Percentiles rank a stretch among this genome's conserved stretches.
These are phyloP conservation scores for Eimeria tenella DNA, from an alignment of 169 alveolate species.

Conservation along the genomic window DNA sequence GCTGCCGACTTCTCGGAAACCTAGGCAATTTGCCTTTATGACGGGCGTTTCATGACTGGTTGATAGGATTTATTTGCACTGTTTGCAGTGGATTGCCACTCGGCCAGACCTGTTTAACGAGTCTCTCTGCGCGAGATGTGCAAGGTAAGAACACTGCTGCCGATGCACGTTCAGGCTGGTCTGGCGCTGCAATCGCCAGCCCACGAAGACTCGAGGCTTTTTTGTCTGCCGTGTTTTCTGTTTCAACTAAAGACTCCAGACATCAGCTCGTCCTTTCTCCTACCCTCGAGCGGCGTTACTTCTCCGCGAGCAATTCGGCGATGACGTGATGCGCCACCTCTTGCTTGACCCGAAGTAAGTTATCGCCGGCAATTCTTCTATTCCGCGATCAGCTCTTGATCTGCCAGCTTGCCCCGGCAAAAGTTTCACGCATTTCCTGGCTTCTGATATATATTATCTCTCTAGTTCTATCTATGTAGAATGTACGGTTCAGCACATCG, in stretches of 20 bases:
- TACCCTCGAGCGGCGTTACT: constrained; percentile 71
- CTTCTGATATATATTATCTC: background rate
- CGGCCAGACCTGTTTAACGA: constrained; percentile 71
- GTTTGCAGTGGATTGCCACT: constrained; percentile 74
- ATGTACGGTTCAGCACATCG: background rate
- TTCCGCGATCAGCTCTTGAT: background rate
- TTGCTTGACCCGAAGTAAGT: constrained; percentile 66
- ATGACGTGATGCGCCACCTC: constrained; percentile 35
- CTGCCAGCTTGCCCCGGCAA: background rate
- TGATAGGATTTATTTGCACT: background rate
- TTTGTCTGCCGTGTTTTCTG: background rate
- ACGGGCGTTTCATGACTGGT: too few species aligned
- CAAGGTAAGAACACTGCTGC: constrained; percentile 27
- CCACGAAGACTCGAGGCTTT: background rate
- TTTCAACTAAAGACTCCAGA: constrained; percentile 46
- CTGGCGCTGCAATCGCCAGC: background rate
- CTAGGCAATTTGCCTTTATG: too few species aligned
- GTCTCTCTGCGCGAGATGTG: constrained; percentile 69
- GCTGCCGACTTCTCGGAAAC: too few species aligned
- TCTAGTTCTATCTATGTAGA: background rate
- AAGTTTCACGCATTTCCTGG: background rate
- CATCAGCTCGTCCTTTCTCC: constrained; percentile 55
- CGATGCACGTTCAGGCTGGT: background rate
- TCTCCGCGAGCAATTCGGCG: constrained; percentile 67
- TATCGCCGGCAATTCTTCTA: background rate